Conservation (phyloP, 1,284 basidiomycete species). For the Caloboletus firmus region DNA sequence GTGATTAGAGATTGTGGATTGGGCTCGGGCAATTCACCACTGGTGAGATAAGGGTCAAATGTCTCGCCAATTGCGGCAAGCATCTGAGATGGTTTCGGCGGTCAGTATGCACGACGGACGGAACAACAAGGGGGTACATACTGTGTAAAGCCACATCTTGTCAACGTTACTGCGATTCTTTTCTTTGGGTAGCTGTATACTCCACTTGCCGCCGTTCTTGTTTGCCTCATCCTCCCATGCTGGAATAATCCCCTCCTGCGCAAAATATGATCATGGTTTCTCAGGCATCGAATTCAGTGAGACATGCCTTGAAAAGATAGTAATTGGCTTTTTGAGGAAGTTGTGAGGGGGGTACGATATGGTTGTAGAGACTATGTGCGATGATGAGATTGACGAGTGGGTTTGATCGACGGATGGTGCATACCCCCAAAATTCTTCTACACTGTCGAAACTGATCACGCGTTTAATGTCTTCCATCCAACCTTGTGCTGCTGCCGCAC, state of each 20-base stretch:
- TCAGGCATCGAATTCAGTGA: neutral
- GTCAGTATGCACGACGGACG: slow-evolving; percentile 4
- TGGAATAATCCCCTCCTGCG: slow-evolving; percentile 88
- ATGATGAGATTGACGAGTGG: slow-evolving; percentile 12
- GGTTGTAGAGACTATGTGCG: slow-evolving; percentile 82
- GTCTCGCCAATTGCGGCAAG: slow-evolving; percentile 96
- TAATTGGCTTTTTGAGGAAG: slow-evolving; percentile 97
- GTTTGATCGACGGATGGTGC: slow-evolving; percentile 29
- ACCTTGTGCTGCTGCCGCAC: slow-evolving; percentile 69
- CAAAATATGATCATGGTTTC: slow-evolving; percentile 4
- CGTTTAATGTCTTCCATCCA: slow-evolving; percentile 99
- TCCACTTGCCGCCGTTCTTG: slow-evolving; percentile 97
- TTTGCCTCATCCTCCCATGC: slow-evolving; percentile 98
- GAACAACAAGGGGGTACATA: slow-evolving; percentile 40
- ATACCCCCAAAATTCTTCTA: slow-evolving; percentile 97
- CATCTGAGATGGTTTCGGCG: slow-evolving; percentile 61
- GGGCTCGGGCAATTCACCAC: slow-evolving; percentile 46
- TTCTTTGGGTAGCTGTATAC: slow-evolving; percentile 94
- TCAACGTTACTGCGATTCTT: slow-evolving; percentile 87
- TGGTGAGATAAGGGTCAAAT: slow-evolving; percentile 80
- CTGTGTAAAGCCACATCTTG: slow-evolving; percentile 97
- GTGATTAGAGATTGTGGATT: slow-evolving; percentile 77
- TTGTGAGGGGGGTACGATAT: slow-evolving; percentile 94
- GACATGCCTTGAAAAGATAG: slow-evolving; percentile 90
- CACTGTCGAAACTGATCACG: slow-evolving; percentile 90